Percentiles rank a stretch among this genome's conserved stretches.
These are phyloP conservation scores for Citrus maxima DNA, from an alignment of 345 rosid species.

Conservation along the genomic window DNA sequence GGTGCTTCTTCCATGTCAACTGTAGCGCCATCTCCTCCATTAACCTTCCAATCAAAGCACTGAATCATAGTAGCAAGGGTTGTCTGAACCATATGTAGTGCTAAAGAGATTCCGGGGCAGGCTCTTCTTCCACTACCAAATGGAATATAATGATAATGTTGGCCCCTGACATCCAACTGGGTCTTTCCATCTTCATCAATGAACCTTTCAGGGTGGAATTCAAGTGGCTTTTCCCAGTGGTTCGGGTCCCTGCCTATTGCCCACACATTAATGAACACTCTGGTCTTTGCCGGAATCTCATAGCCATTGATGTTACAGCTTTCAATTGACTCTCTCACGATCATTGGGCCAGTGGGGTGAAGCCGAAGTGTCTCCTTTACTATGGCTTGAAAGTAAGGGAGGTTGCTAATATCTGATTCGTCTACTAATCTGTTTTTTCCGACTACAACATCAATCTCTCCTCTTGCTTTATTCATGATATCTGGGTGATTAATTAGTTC, in stretches of 20 bases:
- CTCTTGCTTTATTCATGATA: constrained; percentile 42
- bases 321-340: constrained; percentile 48
- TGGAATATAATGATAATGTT: constrained; percentile 48
- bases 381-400: constrained; percentile 60
- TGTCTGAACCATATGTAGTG: constrained; percentile 42
- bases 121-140: constrained; percentile 71
- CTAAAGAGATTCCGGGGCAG: constrained; percentile 62
- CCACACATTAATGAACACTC: constrained; percentile 50
- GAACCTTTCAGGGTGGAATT: too few relatives aligned
- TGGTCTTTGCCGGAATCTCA: constrained; percentile 46
- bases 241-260: constrained; percentile 57
- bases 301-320: constrained; percentile 38
- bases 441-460: constrained; percentile 44
- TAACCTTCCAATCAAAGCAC: constrained; percentile 49
- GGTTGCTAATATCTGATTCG: constrained; percentile 60
- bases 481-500: constrained; percentile 67
- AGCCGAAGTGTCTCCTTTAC: constrained; percentile 33
- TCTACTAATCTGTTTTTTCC: constrained; percentile 38
- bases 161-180: constrained; percentile 48
- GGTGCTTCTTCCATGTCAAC: constrained; percentile 56
- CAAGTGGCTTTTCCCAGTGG: too few relatives aligned
- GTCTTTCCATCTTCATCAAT: constrained; percentile 2
- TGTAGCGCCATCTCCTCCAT: constrained; percentile 20
- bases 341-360: constrained; percentile 67
- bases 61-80: constrained; percentile 45